Conservation (phyloP, 331 rosid species). For the Acacia pycnantha region DNA sequence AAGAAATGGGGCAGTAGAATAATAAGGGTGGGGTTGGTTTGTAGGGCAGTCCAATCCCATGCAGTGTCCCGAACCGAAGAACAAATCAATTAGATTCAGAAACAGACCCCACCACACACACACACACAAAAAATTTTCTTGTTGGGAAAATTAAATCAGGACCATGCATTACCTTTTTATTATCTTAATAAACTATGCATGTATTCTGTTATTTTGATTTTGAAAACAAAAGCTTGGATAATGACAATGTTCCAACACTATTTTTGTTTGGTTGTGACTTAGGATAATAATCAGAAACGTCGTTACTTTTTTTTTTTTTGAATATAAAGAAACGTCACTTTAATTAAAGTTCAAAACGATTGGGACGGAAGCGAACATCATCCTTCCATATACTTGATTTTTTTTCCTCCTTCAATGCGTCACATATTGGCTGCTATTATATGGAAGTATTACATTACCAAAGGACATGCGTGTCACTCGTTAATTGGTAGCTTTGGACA, state of each 20-base stretch:
- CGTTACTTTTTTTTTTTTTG: too few species aligned
- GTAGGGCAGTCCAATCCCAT: background rate
- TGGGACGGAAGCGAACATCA: background rate
- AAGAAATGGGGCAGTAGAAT: background rate
- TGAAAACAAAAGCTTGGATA: background rate
- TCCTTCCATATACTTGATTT: background rate
- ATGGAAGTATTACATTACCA: background rate
- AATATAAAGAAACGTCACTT: background rate
- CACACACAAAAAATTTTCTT: background rate
- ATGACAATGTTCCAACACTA: background rate
- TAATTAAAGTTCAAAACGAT: background rate
- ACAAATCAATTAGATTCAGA: background rate
- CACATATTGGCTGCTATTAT: background rate
- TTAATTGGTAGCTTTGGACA: background rate
- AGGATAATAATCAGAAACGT: background rate
- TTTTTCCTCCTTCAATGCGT: background rate
- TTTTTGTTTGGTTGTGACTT: background rate
- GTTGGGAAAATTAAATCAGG: background rate
- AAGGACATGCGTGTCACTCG: background rate
- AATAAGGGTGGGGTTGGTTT: background rate
- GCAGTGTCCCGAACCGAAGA: background rate
- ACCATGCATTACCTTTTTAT: background rate
- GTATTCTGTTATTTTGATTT: background rate
- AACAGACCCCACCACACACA: background rate
- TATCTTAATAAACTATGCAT: background rate